A percentile compares a stretch with the other conserved stretches of the same genome.
These are phyloP conservation scores for Colletotrichum plurivorum DNA, from an alignment of 2,329 filamentous ascomycete genomes.

Conservation along the genomic window DNA sequence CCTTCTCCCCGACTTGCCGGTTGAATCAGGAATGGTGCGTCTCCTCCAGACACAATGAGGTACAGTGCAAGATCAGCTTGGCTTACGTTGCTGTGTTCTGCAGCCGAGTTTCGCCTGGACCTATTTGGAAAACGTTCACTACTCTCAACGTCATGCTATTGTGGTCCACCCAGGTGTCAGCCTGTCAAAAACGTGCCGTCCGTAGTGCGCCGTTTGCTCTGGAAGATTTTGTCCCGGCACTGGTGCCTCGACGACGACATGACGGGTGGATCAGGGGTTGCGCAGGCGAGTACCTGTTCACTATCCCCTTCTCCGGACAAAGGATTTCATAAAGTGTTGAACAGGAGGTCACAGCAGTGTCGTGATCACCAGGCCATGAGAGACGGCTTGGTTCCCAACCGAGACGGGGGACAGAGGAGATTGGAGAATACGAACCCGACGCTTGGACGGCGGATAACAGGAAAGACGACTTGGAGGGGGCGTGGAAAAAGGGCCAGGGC, in stretches of 20 bases:
- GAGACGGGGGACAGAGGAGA: neutral
- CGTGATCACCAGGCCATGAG: neutral
- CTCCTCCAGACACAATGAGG: neutral
- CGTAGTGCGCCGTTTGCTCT: no score
- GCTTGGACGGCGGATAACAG: constrained; percentile 18
- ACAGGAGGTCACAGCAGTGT: no score
- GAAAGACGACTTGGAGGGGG: constrained; percentile 18
- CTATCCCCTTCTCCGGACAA: no score
- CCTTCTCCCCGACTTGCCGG: constrained; percentile 7
- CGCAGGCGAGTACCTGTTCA: neutral
- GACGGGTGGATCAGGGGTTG: neutral
- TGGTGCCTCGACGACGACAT: no score
- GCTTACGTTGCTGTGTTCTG: no score
- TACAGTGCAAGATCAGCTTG: neutral
- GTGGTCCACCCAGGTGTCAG: no score
- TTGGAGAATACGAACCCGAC: constrained; percentile 14
- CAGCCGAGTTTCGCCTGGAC: no score
- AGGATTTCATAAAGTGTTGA: no score
- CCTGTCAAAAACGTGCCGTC: no score
- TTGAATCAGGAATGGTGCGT: neutral
- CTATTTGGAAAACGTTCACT: no score
- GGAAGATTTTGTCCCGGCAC: no score
- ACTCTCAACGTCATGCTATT: no score
- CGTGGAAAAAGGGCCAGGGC: constrained; percentile 11
- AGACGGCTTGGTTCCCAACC: neutral